These are phyloP conservation scores for Penicillium sp. DNA, from an alignment of 2,329 filamentous ascomycete genomes.

Conservation along the genomic window DNA sequence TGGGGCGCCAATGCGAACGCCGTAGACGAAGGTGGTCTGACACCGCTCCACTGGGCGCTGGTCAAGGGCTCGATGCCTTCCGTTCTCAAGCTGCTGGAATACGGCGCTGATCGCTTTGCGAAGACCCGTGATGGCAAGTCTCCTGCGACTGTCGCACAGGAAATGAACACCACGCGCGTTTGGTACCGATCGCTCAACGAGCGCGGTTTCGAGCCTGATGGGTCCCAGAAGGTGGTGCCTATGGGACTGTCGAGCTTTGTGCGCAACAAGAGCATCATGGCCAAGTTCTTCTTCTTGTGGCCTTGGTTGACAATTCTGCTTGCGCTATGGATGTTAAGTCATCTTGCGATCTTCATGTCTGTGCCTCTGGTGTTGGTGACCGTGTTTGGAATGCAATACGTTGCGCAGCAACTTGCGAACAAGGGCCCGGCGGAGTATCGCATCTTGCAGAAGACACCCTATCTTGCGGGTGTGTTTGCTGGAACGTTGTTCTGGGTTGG, in stretches of 20 bases:
- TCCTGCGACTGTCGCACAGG: conserved; percentile 77
- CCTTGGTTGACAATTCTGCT: conserved; percentile 76
- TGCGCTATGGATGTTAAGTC: conserved; percentile 70
- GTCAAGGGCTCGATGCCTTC: conserved; percentile 90
- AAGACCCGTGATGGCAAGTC: conserved; percentile 90
- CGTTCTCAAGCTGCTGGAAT: conserved; percentile 92
- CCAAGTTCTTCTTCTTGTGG: conserved; percentile 85
- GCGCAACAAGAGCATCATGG: conserved; percentile 75
- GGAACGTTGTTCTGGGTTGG: conserved; percentile 80
- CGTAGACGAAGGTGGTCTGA: conserved; percentile 88
- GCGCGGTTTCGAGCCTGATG: conserved; percentile 80
- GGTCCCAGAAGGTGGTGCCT: conserved; percentile 66
- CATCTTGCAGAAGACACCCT: conserved; percentile 87
- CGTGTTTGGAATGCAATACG: conserved; percentile 70
- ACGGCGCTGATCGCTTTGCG: conserved; percentile 89
- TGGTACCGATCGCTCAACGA: conserved; percentile 84
- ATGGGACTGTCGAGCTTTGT: conserved; percentile 75
- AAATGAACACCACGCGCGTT: conserved; percentile 81
- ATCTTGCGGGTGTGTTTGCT: conserved; percentile 90
- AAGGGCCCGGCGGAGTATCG: conserved; percentile 88
- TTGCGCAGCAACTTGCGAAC: conserved; percentile 73
- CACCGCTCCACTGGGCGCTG: conserved; percentile 91
- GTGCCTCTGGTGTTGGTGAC: conserved; percentile 69
- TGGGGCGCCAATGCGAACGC: conserved; percentile 96
- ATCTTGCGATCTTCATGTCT: conserved; percentile 72